Evolutionary conservation across 2,329 filamentous ascomycete species (phyloP), one percentile per base, ranked within the genome.

Genomic region (Ophiosphaerella narmari): DNA sequence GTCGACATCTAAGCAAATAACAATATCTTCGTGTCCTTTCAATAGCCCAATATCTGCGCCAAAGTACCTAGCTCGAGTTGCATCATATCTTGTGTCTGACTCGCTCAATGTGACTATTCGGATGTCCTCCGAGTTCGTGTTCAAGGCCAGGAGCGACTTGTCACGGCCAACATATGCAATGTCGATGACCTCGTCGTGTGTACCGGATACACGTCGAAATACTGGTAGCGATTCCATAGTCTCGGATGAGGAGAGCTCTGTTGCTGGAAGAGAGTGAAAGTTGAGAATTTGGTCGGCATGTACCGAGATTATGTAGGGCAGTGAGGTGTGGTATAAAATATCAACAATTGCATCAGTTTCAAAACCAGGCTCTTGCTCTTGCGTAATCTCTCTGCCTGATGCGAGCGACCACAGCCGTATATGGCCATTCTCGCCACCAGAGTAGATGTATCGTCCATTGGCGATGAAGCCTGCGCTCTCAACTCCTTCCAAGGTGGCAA

Each of bases 171-270:
- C 80, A 65, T 94, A 97, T 26, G 88, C 89, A 31, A 99, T 78
- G 68, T 99, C 95, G 60, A 99, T 97, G 44, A 99, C 91, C 72
- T 99, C 94, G 70, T 99, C 95, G 72, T 97, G 91, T 6, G 94
- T 97, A 45, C 94, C 95, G 4, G 93, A 96, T 60, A 99, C 95
- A 38, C 91, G 85, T 60, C 89, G 85, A 38, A 89, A 81, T 1
- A 86, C 66, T 8, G 82, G 78, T 21, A 88, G 72, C n/a, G 83
- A 76, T n/a, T 77, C 72, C 75, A 89, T 67, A 74, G 77, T 63
- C 68, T 80, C 61, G 57, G 65, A 66, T 50, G 74, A 66, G 46
- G 70, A 52, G 31, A 67, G 60, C 23, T 70, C 46, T 60, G 82
- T 41, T 67, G 82, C 42, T 68, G 71, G 52, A 66, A 81, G 71